Percentiles rank a stretch among this genome's conserved stretches.
phyloP scores from a whole-genome alignment of 2,329 filamentous ascomycete genomes.

The Balansia obtecta region DNA sequence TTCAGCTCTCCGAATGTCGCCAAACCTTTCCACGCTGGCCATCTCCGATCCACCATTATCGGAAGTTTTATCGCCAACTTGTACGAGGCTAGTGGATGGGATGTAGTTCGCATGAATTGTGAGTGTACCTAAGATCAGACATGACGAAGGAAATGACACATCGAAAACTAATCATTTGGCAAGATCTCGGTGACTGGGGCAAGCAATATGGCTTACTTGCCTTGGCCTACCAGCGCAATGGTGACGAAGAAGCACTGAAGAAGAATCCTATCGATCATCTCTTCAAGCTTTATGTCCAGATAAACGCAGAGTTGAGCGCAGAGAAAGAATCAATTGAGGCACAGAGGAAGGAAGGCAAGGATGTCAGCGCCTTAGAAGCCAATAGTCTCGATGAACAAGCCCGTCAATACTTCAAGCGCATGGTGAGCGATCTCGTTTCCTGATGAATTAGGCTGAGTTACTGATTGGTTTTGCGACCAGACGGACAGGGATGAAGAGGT shows the following conservation, averaged over 20 bases:
- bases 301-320: slow-evolving; percentile 52
- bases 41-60: slow-evolving; percentile 68
- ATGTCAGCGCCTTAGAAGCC: slow-evolving; percentile 34
- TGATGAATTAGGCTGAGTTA: neutral
- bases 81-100: slow-evolving; percentile 59
- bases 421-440: slow-evolving; percentile 23
- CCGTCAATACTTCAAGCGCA: slow-evolving; percentile 57
- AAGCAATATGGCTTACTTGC: slow-evolving; percentile 66
- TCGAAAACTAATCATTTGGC: neutral
- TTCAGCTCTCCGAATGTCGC: slow-evolving; percentile 82
- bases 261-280: slow-evolving; percentile 71
- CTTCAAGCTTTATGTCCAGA: slow-evolving; percentile 70
- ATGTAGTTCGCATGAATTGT: slow-evolving; percentile 58
- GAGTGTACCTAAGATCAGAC: neutral
- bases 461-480: slow-evolving; percentile 6
- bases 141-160: neutral
- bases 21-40: slow-evolving; percentile 71
- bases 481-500: slow-evolving; percentile 52
- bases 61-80: slow-evolving; percentile 65
- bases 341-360: slow-evolving; percentile 40
- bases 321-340: slow-evolving; percentile 56
- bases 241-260: slow-evolving; percentile 56
- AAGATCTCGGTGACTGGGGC: slow-evolving; percentile 67
- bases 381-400: slow-evolving; percentile 61
- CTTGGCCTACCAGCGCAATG: slow-evolving; percentile 63